Evolutionary conservation across 2,329 filamentous ascomycete genomes (phyloP), one percentile per base, ranked within the genome.

Genomic region (Aspergillus niger): DNA sequence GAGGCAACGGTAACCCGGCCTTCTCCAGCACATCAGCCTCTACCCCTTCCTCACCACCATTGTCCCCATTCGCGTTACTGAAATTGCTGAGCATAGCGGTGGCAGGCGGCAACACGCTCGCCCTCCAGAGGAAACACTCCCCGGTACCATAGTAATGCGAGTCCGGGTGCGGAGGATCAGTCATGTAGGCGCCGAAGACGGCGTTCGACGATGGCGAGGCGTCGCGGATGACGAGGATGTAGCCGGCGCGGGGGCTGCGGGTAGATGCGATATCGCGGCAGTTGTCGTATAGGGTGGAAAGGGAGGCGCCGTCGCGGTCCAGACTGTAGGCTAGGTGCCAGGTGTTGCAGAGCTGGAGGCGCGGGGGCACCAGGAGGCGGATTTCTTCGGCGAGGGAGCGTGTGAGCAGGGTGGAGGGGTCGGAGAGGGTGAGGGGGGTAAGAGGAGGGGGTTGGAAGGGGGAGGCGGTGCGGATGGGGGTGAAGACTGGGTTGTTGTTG

Each of bases 141-240:
- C 95, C 95, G 11, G 92, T 97, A 70, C 95, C 95, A 76, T 91
- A 99, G 81, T 97, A 99, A 65, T 93, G 90, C 2, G 91, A 79
- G 1, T 87, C 82, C 0, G 92, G 91, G 68, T 90, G 91, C 10
- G 94, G 93, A 54, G 90, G 83, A 74, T 99, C 94, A 55, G 92
- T 96, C 57, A 98, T 86, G 76, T 98, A 98, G 56, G 93, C 93
- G 72, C 95, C 95, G 74, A 99, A 99, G 44, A 92, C 85, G 26
- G 77, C 72, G 51, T 74, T 72, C 24, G 70, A 68, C 24, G 71
- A 69, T 3, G 74, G 68, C 15, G 73, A 77, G 20, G 85, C 85
- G 74, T 99, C 95, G 69, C 86, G 85, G 20, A 98, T 87, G 0
- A 97, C 91, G 5, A 99, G 83, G 54, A 98, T 91, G 74, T 96